Base-by-base conservation (phyloP, 208 protist species). In the Leishmania tropica region DNA sequence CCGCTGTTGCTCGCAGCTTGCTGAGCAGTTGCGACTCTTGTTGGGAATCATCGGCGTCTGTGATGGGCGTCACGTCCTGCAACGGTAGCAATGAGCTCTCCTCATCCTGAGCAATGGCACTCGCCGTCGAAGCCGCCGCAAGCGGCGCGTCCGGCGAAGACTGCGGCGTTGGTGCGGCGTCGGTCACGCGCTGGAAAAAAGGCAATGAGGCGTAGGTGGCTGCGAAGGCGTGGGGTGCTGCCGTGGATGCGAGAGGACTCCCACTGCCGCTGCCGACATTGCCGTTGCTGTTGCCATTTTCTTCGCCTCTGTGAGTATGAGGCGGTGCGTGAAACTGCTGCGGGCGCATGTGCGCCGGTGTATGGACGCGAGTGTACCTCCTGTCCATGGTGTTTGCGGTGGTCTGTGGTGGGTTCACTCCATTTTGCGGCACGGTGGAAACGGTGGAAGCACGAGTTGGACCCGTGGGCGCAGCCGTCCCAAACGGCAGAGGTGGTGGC, bases 51-150 rank as follows among this genome's bases (percentile, higher is more conserved):
- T 67, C 74, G 21, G 74, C 62, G 37, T 73, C 53, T 15, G 48
- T 80, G 47, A 85, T 81, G 37, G 81, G 81, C 8, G 81, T 85
- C 21, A 81, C 72, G 48, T 81, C 76, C 35, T 85, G 76, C 70
- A 80, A 53, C 42, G 54, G 68, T 17, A 85, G 68, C 45, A 51
- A 13, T 4, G 76, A 81, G 53, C 75, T 78, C 13, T 76, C 31
- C 1, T 62, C 48, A 15, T 58, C 60, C n/a, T 28, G 37, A 1
- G 60, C 58, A 19, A 28, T 31, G 13, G 28, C 78, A 21, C 15
- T 60, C 19, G 19, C 35, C 45, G 11, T 24, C 15, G 54, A 60
- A 53, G 37, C 53, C 19, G 31, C 74, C 3, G 37, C 53, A n/a
- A 21, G 19, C 24, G 73, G 53, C 10, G 47, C 80, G 47, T 37